Percentiles rank a stretch among this genome's conserved stretches.
Evolutionary conservation across 1,284 basidiomycete species (phyloP).

Genomic region (Cryptococcus sp.): DNA sequence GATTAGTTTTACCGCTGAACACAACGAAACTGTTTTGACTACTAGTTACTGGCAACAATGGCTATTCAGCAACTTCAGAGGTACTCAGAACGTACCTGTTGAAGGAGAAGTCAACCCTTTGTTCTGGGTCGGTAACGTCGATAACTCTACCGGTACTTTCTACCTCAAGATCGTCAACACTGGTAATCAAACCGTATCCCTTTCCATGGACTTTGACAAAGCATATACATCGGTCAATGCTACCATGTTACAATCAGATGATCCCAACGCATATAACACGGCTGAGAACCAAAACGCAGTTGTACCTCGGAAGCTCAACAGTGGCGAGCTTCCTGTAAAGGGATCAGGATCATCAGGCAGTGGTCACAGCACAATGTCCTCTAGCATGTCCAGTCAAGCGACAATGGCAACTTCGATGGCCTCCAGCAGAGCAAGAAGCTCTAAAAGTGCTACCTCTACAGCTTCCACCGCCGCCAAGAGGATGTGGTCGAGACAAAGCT

Average conservation of each 20-base stretch:
- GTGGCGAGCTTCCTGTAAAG: neutral
- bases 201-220: conserved; percentile 2
- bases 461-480: too few species aligned
- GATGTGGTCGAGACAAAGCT: too few species aligned
- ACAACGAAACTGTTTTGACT: conserved; percentile 3
- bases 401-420: too few species aligned
- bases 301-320: neutral
- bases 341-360: too few species aligned
- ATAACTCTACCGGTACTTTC: conserved; percentile 1
- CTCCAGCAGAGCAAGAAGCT: too few species aligned
- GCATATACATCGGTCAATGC: conserved; percentile 2
- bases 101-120: conserved; percentile 5
- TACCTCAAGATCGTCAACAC: conserved; percentile 9
- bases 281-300: neutral
- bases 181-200: conserved; percentile 4
- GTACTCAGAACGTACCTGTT: neutral
- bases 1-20: conserved; percentile 1
- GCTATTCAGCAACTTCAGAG: conserved; percentile 2
- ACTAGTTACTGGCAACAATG: conserved; percentile 6
- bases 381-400: too few species aligned
- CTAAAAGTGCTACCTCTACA: too few species aligned
- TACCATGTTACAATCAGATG: conserved; percentile 1
- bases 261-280: conserved; percentile 2
- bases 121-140: conserved; percentile 1
- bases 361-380: too few species aligned